Base-by-base conservation (phyloP, 805 yeast genomes). In the Schwanniomyces occidentalis region DNA sequence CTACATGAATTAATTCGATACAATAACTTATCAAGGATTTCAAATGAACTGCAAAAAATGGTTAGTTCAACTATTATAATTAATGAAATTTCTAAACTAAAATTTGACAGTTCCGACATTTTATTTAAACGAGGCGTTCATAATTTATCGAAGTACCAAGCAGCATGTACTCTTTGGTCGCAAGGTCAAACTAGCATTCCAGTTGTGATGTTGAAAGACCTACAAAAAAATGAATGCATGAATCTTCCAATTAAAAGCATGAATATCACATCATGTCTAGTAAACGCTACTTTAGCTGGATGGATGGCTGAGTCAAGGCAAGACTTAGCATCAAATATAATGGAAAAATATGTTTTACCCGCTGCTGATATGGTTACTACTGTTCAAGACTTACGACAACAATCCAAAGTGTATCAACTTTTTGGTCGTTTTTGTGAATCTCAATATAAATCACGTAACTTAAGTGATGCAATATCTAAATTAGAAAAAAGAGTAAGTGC, bases 261-360 rank as follows among this genome's bases (percentile, higher is more conserved):
- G 24, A 38, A 42, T 6, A 37, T 62, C 13, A 50, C 56, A 27
- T 24, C 35, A 16, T 37, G 47, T n/a, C 43, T 58, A n/a, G 44
- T 66, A 4, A 44, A 49, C 58, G 43, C 75, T 46, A 45, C 69
- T 70, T 8, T 84, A 24, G 81, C 81, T 0, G 69, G 75, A 30
- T 89, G 96, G 96, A 60, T 78, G 22, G 71, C 86, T 0, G 75
- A 71, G 30, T 83, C 95, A 0, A 72, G 84, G 23, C 82, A 80
- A 41, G 95, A 82, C 38, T 66, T 80, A 8, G 76, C 88, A 0
- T 65, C 73, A 1, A 61, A 61, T 3, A 78, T 90, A 1, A 71
- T 81, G 73, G 56, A 61, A 1, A 63, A 69, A 5, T 82, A 82
- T 49, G 78, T 87, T 12, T 60, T 66, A 5, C 72, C 77, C 1